These are phyloP conservation scores for Colletotrichum sp. DNA, from an alignment of 2,329 filamentous ascomycete species.

Conservation along the genomic window DNA sequence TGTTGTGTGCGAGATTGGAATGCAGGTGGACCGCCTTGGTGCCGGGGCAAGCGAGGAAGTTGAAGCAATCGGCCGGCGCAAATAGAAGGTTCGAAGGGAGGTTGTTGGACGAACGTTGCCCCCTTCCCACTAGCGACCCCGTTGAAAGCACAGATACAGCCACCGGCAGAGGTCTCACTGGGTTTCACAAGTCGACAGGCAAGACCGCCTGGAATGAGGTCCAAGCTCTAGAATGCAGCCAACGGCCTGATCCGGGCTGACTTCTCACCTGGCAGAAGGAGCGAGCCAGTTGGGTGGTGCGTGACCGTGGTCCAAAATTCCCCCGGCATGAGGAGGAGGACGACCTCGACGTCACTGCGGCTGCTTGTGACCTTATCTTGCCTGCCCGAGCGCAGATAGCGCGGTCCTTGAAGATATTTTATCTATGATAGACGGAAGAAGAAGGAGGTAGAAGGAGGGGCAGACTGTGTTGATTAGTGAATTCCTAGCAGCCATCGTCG, in stretches of 20 bases:
- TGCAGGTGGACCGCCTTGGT: not conserved
- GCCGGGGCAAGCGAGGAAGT: not conserved
- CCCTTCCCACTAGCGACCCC: conserved; percentile 1
- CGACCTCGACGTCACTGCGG: not conserved
- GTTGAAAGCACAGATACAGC: conserved; percentile 8
- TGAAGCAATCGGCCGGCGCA: not conserved
- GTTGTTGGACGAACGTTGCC: not conserved
- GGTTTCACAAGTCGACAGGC: not conserved
- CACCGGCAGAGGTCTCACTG: conserved; percentile 1
- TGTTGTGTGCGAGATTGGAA: conserved; percentile 16
- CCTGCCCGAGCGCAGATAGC: not conserved
- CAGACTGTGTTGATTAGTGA: not conserved
- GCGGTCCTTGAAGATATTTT: not conserved
- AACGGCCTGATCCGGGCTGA: not conserved
- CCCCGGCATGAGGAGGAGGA: not conserved
- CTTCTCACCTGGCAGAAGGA: not conserved
- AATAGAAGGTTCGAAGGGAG: conserved; percentile 18
- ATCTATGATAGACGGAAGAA: not conserved
- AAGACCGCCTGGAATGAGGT: not conserved
- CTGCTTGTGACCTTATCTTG: not conserved
- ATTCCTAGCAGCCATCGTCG: not conserved
- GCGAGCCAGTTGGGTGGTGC: not conserved
- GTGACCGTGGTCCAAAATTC: not conserved
- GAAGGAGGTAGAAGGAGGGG: not conserved
- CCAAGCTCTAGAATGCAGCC: not conserved